Evolutionary conservation across 176 grass and related monocot species (phyloP), one percentile per base, ranked within the genome.

Genomic region (Oryza meyeriana): DNA sequence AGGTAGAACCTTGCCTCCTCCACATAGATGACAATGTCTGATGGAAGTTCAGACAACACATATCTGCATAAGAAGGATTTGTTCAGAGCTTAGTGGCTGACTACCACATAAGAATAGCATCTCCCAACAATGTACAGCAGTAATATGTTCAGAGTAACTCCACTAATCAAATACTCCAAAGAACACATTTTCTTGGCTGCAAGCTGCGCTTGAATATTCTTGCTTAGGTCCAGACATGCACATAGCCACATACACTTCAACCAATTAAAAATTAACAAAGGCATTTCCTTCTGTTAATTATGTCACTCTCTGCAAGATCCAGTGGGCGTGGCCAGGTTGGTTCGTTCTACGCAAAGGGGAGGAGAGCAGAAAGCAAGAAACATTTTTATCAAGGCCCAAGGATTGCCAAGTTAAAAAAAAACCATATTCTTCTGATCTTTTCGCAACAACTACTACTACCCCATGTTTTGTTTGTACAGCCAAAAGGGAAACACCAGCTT

Each of bases 1-100:
- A 94, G 83, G 14, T 80, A 87, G 79, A 94, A 94, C 36, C 66
- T 94, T 9, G 85, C 89, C 35, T 89, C 84, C 1, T 82, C 87
- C 7, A 89, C 84, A 58, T 89, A 89, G 39, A 94, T 24, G 68
- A 89, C 68, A 12, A 94, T 84, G 33, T 94, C 92, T 12, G 92
- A 89, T 8, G 92, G 78, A 36, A 94, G 89, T 58, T 94, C 87
- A 0, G 92, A 94, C 58, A 85, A 28, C 72, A 89, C 87, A 20
- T 85, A 94, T 74, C 92, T 94, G 89, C 87, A 66, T 26, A 45
- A 82, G 31, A 75, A 41, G n/a, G 72, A 65, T 68, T 6, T 81
- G 27, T 48, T 85, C 71, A 81, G 16, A 50, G 22, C 7, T 65
- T 78, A 22, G 26, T 72, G 33, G 12, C n/a, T 50, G 57, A 44